These are phyloP conservation scores for Sanghuangporus baumii DNA, from an alignment of 1,284 basidiomycete species.

Conservation along the genomic window DNA sequence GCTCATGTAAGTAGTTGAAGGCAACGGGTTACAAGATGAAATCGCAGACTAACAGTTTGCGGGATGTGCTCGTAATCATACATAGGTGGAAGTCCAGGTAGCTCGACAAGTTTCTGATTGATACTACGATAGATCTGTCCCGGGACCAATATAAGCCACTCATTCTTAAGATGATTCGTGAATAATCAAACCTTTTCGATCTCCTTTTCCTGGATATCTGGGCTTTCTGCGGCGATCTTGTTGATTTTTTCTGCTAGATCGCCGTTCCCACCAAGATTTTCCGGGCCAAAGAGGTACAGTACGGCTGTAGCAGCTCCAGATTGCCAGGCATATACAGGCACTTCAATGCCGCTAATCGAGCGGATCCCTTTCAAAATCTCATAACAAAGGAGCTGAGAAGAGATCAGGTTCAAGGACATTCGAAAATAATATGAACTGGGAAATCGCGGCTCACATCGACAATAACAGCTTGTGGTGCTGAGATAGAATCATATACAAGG, in stretches of 20 bases:
- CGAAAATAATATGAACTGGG: background rate
- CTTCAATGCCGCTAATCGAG: background rate
- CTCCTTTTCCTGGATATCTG: background rate
- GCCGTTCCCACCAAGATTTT: slow-evolving; percentile 6
- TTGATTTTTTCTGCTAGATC: slow-evolving; percentile 5
- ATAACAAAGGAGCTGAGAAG: slow-evolving; percentile 3
- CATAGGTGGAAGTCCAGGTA: slow-evolving; percentile 12
- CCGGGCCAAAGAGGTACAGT: slow-evolving; percentile 1
- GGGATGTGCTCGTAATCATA: slow-evolving; percentile 12
- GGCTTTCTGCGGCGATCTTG: background rate
- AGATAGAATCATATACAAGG: background rate
- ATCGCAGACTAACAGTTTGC: background rate
- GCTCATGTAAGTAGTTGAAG: background rate
- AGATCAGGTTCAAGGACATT: background rate
- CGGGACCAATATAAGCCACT: background rate
- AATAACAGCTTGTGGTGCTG: slow-evolving; percentile 6
- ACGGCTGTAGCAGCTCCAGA: background rate
- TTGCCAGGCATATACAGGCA: slow-evolving; percentile 8
- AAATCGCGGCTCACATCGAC: slow-evolving; percentile 6
- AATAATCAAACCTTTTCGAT: background rate
- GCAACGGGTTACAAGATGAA: background rate
- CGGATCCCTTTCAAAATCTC: background rate
- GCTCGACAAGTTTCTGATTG: slow-evolving; percentile 1
- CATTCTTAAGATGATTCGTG: background rate
- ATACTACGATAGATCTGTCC: slow-evolving; percentile 3